Evolutionary conservation across 306 rosid genomes (phyloP).

Genomic region (Prunus campanulata): DNA sequence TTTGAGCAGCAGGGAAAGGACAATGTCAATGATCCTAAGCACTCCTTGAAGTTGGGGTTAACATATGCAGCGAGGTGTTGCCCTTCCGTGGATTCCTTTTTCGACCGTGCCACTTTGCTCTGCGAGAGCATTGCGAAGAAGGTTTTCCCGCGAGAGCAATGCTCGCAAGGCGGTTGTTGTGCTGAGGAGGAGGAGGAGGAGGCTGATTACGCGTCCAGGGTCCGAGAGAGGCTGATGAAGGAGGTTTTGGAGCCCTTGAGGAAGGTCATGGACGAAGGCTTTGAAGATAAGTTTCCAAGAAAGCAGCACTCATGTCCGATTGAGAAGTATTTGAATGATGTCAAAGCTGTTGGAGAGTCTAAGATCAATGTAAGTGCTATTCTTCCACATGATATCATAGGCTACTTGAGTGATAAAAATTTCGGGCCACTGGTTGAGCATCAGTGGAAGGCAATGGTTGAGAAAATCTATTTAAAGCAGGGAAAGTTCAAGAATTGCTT

Average conservation of each 20-base stretch:
- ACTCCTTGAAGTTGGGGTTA: not conserved
- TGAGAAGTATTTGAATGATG: constrained; percentile 38
- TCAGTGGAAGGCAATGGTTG: constrained; percentile 66
- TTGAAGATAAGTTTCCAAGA: constrained; percentile 23
- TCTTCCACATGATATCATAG: constrained; percentile 53
- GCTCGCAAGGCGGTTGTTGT: constrained; percentile 19
- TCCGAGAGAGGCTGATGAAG: constrained; percentile 60
- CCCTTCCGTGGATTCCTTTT: constrained; percentile 61
- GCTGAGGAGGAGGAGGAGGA: constrained; percentile 46
- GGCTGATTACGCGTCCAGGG: constrained; percentile 56
- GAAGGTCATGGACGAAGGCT: constrained; percentile 45
- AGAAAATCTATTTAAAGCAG: constrained; percentile 26
- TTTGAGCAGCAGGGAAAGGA: constrained; percentile 29
- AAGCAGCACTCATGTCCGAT: constrained; percentile 43
- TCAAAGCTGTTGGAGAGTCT: constrained; percentile 30
- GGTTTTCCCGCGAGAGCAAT: constrained; percentile 40
- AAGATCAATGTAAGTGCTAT: constrained; percentile 52
- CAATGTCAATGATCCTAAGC: not conserved
- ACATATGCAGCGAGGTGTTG: constrained; percentile 65
- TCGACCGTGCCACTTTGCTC: constrained; percentile 47
- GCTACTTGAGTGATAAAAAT: constrained; percentile 7
- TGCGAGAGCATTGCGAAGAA: constrained; percentile 59
- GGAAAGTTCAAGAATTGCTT: constrained; percentile 48
- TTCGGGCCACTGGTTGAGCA: constrained; percentile 48
- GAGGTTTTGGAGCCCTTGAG: constrained; percentile 51